A percentile compares a stretch with the other conserved stretches of the same genome.
Conservation (phyloP, 306 rosid species). For the Carpinus viminea region DNA sequence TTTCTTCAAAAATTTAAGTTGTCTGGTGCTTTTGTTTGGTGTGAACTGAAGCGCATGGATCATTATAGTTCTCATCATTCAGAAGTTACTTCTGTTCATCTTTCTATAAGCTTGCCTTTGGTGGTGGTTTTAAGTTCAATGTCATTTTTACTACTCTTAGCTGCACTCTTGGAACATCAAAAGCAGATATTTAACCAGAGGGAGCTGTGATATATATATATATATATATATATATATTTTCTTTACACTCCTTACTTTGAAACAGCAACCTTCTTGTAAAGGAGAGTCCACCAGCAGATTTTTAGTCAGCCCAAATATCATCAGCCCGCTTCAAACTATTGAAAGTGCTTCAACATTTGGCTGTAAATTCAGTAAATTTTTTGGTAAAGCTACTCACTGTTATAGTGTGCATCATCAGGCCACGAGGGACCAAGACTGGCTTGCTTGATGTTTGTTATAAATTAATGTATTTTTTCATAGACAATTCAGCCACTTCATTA, state of each 20-base stretch:
- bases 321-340: neutral
- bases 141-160: neutral
- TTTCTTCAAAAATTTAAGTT: neutral
- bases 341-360: neutral
- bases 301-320: neutral
- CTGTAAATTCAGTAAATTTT: constrained; percentile 24
- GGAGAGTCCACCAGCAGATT: neutral
- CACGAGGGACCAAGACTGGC: constrained; percentile 17
- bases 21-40: neutral
- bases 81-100: neutral
- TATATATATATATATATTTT: neutral
- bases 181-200: constrained; percentile 16
- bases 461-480: neutral
- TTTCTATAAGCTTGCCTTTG: neutral
- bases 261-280: neutral
- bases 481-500: constrained; percentile 1
- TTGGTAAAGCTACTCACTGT: constrained; percentile 37
- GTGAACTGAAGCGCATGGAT: neutral
- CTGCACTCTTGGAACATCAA: neutral
- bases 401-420: constrained; percentile 33
- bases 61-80: neutral
- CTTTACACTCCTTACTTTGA: neutral
- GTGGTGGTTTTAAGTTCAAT: neutral
- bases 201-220: neutral
- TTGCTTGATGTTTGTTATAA: neutral